Base-by-base conservation (phyloP, 768 basidiomycete species). In the Lentinula sp. region DNA sequence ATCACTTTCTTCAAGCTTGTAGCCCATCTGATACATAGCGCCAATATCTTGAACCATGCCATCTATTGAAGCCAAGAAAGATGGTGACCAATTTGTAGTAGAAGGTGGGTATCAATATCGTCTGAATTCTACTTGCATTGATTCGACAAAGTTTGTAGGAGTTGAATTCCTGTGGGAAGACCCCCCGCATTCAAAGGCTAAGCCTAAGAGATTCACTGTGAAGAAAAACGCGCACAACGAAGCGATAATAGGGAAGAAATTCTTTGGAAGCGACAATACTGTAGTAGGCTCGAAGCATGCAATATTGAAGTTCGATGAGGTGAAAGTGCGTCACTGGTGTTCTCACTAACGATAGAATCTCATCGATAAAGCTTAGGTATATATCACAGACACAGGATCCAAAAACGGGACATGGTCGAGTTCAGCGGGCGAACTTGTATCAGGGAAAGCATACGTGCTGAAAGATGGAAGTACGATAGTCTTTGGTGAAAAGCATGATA, bases 391-490 rank as follows among this genome's bases (percentile, higher is more conserved):
- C 57, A 2, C 58, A 7, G 64, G 64, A 18, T 65, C 64, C 15
- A 18, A 32, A 8, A 10, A 54, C 28, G 61, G 62, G 4, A 63
- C 51, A n/a, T 66, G 64, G 64, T 54, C 65, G 16, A 37, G 64
- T 8, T 65, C 64, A 12, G 61, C 65, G 49, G 63, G 63, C 10
- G n/a, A 45, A 9, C 55, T 66, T 15, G 23, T 23, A 15, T 55
- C 61, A 42, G 53, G 59, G 20, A 28, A 12, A 35, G 51, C 62
- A 4, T 60, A 62, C 54, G 16, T 20, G 8, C 53, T 66, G 42
- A 62, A 65, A 20, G 60, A 66, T 49, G 64, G 66, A 7, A 64
- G 61, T 52, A 51, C 18, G 16, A 49, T 66, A 49, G 61, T 63
- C 0, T 66, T 66, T 45, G 62, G 64, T 33, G 64, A 59, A 16